Base-by-base conservation (phyloP, 2,329 filamentous ascomycete genomes). In the Aspergillus ochraceoroseus region DNA sequence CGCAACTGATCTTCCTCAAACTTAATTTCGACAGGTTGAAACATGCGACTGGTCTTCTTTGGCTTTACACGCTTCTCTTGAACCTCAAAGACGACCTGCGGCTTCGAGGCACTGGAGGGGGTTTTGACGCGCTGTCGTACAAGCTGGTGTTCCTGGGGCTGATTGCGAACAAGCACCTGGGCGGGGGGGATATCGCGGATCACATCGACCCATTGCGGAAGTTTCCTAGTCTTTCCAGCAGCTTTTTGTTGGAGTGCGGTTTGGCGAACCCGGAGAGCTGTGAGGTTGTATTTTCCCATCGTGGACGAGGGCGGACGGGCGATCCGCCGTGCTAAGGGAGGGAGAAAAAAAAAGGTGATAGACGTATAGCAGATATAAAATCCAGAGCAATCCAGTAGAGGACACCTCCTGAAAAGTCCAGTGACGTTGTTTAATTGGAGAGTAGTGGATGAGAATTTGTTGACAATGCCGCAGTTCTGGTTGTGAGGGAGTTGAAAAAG, bases 1-100 rank as follows among this genome's bases (percentile, higher is more conserved):
- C 92, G 82, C 57, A 98, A 73, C 45, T 70, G 67, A 66, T 98
- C 92, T 64, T 98, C 92, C 45, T 84, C 79, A 62, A 92, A 95
- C 38, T 70, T 70, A 49, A 98, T 82, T 43, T 72, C 68, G 50
- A 88, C 77, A 1, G 92, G 92, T 54, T 82, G 79, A 72, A 89
- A 96, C 55, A 95, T 70, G 53, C 81, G 79, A 65, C 80, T 87
- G 19, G 83, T 74, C 63, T 82, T 85, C 61, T 73, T 72, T 23
- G 68, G 66, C 55, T 74, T 78, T n/a, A 62, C 60, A 37, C 51
- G 58, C 45, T 58, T 61, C 41, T 60, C 47, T 47, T 61, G 51
- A 18, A 54, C 52, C 57, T 67, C 57, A 44, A 63, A 60, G 40
- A 65, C 58, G 44, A 58, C 52, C 51, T 61, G 54, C 46, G 58